Evolutionary conservation across 148 eudicot genomes (phyloP).

Genomic region (Camellia sinensis): DNA sequence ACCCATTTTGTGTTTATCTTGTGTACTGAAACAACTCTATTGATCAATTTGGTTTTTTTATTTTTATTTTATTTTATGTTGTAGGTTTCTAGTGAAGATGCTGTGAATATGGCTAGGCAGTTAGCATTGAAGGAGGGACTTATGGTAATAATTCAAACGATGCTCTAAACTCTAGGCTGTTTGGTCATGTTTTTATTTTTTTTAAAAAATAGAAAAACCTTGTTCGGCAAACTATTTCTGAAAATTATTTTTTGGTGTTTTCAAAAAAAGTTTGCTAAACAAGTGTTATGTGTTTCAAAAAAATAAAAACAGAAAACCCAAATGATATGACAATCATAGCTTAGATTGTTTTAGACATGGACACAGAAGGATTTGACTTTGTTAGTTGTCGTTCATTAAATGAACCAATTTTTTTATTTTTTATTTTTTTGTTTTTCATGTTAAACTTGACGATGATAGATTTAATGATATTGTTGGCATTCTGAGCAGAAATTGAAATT

Average conservation of each 20-base stretch:
- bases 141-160: constrained; percentile 42
- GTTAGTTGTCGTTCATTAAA: not conserved
- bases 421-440: no score
- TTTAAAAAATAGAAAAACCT: no score
- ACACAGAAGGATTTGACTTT: not conserved
- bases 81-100: constrained; percentile 87
- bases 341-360: not conserved
- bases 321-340: no score
- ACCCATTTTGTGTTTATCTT: not conserved
- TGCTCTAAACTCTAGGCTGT: not conserved
- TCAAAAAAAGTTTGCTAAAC: no score
- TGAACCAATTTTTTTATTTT: no score
- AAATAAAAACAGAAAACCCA: no score
- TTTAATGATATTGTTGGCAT: no score
- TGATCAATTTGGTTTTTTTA: constrained; percentile 9
- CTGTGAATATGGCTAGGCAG: constrained; percentile 88
- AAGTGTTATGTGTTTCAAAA: no score
- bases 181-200: not conserved
- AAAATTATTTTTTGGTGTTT: no score
- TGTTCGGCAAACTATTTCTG: not conserved
- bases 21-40: not conserved
- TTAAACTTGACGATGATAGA: no score
- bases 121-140: constrained; percentile 91
- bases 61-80: not conserved
- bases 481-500: not conserved